Conservation (phyloP, 768 basidiomycete genomes). For the Multifurca ochricompacta region DNA sequence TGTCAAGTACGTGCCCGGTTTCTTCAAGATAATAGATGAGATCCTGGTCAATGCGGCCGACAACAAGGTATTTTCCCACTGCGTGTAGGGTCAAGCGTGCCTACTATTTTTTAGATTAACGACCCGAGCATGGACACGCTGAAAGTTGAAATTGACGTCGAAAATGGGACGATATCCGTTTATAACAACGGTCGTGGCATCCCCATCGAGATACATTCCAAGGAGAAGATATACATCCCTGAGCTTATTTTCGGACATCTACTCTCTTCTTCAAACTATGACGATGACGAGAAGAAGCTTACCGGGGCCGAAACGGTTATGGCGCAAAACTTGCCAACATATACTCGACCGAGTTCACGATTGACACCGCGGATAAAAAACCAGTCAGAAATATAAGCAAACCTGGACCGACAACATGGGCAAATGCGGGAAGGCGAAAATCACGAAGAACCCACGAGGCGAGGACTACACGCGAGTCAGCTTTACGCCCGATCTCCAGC, state of each 20-base stretch:
- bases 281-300: slow-evolving; percentile 97
- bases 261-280: slow-evolving; percentile 92
- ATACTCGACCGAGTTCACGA: slow-evolving; percentile 91
- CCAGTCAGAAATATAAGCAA: slow-evolving; percentile 87
- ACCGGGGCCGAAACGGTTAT: slow-evolving; percentile 98
- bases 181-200: slow-evolving; percentile 96
- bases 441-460: slow-evolving; percentile 79
- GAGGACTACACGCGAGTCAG: slow-evolving; percentile 93
- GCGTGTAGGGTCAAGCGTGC: background rate
- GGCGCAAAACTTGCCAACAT: slow-evolving; percentile 98
- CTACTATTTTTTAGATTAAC: slow-evolving; percentile 59
- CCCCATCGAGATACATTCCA: slow-evolving; percentile 91
- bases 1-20: slow-evolving; percentile 90
- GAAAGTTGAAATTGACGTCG: slow-evolving; percentile 80
- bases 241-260: slow-evolving; percentile 97
- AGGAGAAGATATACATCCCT: slow-evolving; percentile 91
- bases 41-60: slow-evolving; percentile 99
- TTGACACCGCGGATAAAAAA: slow-evolving; percentile 93
- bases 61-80: slow-evolving; percentile 73
- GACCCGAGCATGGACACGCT: slow-evolving; percentile 86
- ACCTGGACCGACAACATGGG: slow-evolving; percentile 93
- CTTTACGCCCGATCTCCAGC: slow-evolving; percentile 84
- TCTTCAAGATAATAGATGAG: slow-evolving; percentile 99
- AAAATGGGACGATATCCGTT: slow-evolving; percentile 81
- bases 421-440: slow-evolving; percentile 81